Base-by-base conservation (phyloP, 495 filamentous ascomycete species). In the Neurospora sp. region DNA sequence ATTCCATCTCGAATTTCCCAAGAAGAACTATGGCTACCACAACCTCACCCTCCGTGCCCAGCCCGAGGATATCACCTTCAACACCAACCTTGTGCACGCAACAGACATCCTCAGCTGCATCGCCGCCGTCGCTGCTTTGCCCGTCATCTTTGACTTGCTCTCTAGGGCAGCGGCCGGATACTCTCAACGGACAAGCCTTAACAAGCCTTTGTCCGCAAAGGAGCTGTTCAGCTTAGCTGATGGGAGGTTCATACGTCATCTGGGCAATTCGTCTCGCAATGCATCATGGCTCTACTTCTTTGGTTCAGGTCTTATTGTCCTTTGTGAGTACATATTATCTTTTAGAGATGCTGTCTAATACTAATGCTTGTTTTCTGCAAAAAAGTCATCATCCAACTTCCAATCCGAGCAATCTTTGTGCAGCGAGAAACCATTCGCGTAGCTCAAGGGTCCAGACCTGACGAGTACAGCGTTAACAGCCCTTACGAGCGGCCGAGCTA, bases 121-220 rank as follows among this genome's bases (percentile, higher is more conserved):
- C 31, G 42, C 70, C 59, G 71, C 61, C 45, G 3, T 69, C 12
- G 74, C 38, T 18, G 44, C 70, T 6, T 4, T 70, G 9, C 79
- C 77, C 4, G 77, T 80, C 41, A 77, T 77, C 22, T 69, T 53
- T 65, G 47, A 27, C 27, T 59, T 74, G 16, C 53, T 74, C 3
- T 31, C 72, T 9, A 18, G 72, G 38, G 70, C 72, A 22, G 72
- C 70, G 31, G 72, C 47, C 35, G 70, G 41, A 4, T 74, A 38
- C 16, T 68, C 70, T 16, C 72, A 71, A 20, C 69, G 72, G 35
- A 69, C 69, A 20, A 42, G 31, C 31, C 31, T 35, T 35, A 3
- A 6, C 14, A 68, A 71, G 59, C 70, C 38, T 20, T 41, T 74
- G 18, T 69, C 40, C 47, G 72, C 70, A 22, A 39, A 16, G 40